Evolutionary conservation across 2,329 filamentous ascomycete genomes (phyloP).

Genomic region (Xylaria sp.): DNA sequence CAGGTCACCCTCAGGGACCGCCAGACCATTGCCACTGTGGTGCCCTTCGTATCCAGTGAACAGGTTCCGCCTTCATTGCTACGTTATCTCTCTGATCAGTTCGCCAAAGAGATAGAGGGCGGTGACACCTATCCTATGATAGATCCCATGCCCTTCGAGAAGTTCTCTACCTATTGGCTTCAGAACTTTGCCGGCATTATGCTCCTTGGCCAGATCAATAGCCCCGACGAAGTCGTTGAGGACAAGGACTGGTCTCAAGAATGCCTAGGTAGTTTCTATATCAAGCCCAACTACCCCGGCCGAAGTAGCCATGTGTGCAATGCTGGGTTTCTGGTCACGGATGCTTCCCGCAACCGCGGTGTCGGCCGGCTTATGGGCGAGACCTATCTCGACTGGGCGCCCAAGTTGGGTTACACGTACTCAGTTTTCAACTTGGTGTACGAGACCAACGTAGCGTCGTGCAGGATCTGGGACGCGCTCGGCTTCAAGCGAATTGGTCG

Average conservation of each 20-base stretch:
- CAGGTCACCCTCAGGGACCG: conserved; percentile 86
- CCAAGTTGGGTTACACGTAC: conserved; percentile 86
- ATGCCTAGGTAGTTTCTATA: conserved; percentile 90
- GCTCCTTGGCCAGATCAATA: conserved; percentile 79
- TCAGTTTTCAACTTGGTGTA: conserved; percentile 95
- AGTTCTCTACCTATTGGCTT: conserved; percentile 88
- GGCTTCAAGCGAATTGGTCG: conserved; percentile 93
- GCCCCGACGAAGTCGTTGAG: conserved; percentile 66
- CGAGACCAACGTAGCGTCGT: conserved; percentile 90
- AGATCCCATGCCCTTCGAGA: conserved; percentile 76
- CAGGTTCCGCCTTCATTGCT: conserved; percentile 81
- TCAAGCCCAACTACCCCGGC: conserved; percentile 93
- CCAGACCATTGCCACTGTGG: conserved; percentile 82
- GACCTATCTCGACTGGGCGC: conserved; percentile 80
- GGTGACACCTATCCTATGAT: conserved; percentile 93
- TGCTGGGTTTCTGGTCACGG: conserved; percentile 79
- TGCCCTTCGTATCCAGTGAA: conserved; percentile 81
- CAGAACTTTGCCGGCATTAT: conserved; percentile 90
- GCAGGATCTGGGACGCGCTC: conserved; percentile 89
- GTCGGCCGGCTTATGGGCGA: conserved; percentile 81
- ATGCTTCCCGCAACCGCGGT: conserved; percentile 76
- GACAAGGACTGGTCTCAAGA: conserved; percentile 79
- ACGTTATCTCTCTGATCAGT: conserved; percentile 81
- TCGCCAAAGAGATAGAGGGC: conserved; percentile 90
- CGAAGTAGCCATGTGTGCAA: conserved; percentile 93